phyloP scores from a whole-genome alignment of 2,329 filamentous ascomycete species.

The Metarhizium guizhouense region DNA sequence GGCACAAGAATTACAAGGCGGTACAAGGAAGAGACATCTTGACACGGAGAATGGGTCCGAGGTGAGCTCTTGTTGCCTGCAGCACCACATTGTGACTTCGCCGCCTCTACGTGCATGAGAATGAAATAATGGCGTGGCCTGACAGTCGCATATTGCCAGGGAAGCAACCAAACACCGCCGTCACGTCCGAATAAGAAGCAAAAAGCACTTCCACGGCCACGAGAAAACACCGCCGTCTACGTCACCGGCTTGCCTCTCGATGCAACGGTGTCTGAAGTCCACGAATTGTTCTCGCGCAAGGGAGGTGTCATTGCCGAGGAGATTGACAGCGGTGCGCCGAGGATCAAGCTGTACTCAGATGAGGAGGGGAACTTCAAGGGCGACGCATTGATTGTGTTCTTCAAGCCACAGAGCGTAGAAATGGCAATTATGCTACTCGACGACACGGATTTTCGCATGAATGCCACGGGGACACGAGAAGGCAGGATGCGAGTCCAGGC shows the following conservation, averaged over 20 bases:
- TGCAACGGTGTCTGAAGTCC: conserved; percentile 69
- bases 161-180: conserved; percentile 17
- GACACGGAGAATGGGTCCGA: conserved; percentile 28
- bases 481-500: conserved; percentile 72
- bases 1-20: not conserved
- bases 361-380: conserved; percentile 81
- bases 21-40: conserved; percentile 34
- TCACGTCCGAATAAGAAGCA: conserved; percentile 35
- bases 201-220: conserved; percentile 39
- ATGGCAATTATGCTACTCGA: conserved; percentile 76
- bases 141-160: not conserved
- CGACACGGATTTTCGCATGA: conserved; percentile 70
- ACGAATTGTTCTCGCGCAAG: conserved; percentile 72
- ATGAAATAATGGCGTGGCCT: conserved; percentile 11
- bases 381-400: conserved; percentile 87
- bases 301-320: conserved; percentile 90
- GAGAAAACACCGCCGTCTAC: conserved; percentile 83
- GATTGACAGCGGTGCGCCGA: conserved; percentile 76
- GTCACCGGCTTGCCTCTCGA: conserved; percentile 81
- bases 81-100: not conserved
- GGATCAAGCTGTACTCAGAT: conserved; percentile 89
- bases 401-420: conserved; percentile 86
- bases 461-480: conserved; percentile 36
- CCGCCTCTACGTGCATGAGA: conserved; percentile 12
- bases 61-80: conserved; percentile 26